phyloP scores from a whole-genome alignment of 2,329 filamentous ascomycete genomes.

The Leptosphaerulina australis region DNA sequence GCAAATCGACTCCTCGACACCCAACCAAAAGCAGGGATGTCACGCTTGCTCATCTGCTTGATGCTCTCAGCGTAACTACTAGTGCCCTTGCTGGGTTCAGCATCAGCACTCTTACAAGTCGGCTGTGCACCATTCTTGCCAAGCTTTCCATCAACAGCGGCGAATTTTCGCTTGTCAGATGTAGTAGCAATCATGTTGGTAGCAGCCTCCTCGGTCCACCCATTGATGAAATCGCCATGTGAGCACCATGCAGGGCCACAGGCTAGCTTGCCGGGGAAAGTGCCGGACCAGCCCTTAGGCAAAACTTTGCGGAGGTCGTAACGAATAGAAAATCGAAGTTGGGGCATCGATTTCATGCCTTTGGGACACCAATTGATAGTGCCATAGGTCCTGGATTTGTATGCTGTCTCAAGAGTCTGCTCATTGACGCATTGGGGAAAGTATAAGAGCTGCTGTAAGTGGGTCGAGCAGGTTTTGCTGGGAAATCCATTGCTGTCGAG shows the following conservation, averaged over 20 bases:
- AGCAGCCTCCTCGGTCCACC: slow-evolving; percentile 52
- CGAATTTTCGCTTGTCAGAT: slow-evolving; percentile 45
- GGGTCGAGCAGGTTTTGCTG: slow-evolving; percentile 49
- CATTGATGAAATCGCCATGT: slow-evolving; percentile 59
- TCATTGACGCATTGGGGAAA: slow-evolving; percentile 55
- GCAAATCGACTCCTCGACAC: slow-evolving; percentile 12
- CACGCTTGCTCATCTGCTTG: slow-evolving; percentile 28
- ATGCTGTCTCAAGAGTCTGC: slow-evolving; percentile 42
- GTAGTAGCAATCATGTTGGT: slow-evolving; percentile 52
- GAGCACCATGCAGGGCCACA: slow-evolving; percentile 51
- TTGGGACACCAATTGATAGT: slow-evolving; percentile 44
- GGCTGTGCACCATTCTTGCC: slow-evolving; percentile 42
- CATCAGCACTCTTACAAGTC: slow-evolving; percentile 48
- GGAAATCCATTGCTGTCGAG: slow-evolving; percentile 41
- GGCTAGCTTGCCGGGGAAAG: slow-evolving; percentile 53
- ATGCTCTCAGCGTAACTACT: slow-evolving; percentile 51
- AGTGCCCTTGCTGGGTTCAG: slow-evolving; percentile 51
- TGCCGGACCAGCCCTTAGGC: slow-evolving; percentile 54
- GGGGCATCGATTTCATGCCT: slow-evolving; percentile 55
- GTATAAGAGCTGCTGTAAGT: slow-evolving; percentile 54
- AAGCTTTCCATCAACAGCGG: slow-evolving; percentile 44
- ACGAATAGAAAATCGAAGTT: slow-evolving; percentile 56
- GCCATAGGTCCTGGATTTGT: slow-evolving; percentile 36
- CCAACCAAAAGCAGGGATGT: slow-evolving; percentile 11
- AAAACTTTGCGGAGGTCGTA: slow-evolving; percentile 54